phyloP scores from a whole-genome alignment of 1,284 basidiomycete species.

The Caloboletus firmus region DNA sequence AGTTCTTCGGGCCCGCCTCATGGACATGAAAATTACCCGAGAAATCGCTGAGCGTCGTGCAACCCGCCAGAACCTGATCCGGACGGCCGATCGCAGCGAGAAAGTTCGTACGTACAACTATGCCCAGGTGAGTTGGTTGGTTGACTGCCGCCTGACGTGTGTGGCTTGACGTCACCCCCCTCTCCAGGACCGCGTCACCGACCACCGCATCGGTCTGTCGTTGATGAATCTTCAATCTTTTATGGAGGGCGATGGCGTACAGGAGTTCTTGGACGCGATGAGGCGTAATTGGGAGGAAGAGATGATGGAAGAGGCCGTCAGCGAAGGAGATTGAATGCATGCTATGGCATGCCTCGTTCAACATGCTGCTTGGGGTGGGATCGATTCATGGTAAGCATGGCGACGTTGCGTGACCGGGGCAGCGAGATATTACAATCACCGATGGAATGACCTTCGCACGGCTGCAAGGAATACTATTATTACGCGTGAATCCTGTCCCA shows the following conservation, averaged over 20 bases:
- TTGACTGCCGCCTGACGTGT: neutral
- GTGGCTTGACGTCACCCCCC: neutral
- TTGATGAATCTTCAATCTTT: slow-evolving; percentile 73
- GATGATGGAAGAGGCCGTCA: slow-evolving; percentile 67
- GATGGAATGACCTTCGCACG: too few relatives aligned
- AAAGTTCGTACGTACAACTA: slow-evolving; percentile 95
- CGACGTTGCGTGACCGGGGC: neutral
- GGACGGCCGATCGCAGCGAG: slow-evolving; percentile 81
- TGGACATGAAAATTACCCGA: slow-evolving; percentile 73
- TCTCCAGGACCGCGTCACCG: slow-evolving; percentile 81
- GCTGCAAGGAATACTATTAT: too few relatives aligned
- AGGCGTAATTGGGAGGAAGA: slow-evolving; percentile 64
- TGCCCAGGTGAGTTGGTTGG: slow-evolving; percentile 57
- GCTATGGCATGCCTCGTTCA: neutral
- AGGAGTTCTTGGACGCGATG: slow-evolving; percentile 63
- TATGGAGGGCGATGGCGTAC: slow-evolving; percentile 76
- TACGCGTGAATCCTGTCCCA: too few relatives aligned
- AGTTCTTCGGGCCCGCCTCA: slow-evolving; percentile 78
- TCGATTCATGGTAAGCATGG: neutral
- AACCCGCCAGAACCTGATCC: slow-evolving; percentile 70
- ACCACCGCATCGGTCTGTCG: slow-evolving; percentile 83
- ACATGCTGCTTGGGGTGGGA: neutral
- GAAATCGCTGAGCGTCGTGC: slow-evolving; percentile 74
- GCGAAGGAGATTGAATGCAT: slow-evolving; percentile 23
- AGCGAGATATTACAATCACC: too few relatives aligned